Evolutionary conservation across 345 rosid genomes (phyloP).

Genomic region (Euphorbia tirucalli): DNA sequence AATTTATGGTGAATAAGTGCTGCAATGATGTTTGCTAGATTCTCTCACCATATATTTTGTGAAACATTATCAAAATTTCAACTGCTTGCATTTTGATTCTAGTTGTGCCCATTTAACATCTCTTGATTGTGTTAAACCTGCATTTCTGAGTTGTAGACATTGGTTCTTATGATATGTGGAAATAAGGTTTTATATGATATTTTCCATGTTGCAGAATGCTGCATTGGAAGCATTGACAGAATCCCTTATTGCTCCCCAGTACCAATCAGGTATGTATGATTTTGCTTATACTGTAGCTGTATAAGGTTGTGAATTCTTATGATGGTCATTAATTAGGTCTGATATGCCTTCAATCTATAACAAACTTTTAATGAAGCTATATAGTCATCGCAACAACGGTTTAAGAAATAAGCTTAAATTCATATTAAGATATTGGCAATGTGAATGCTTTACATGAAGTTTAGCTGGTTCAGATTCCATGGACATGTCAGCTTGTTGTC

Average conservation of each 20-base stretch:
- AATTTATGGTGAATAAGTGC: background rate
- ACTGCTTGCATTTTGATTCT: background rate
- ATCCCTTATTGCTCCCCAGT: conserved; percentile 45
- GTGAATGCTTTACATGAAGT: background rate
- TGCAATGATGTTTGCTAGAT: background rate
- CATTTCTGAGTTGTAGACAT: background rate
- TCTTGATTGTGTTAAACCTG: conserved; percentile 7
- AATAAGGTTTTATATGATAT: conserved; percentile 22
- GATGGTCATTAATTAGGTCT: background rate
- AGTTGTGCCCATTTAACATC: background rate
- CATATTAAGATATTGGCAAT: background rate
- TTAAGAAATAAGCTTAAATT: background rate
- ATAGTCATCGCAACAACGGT: background rate
- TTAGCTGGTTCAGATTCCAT: background rate
- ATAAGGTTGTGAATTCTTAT: background rate
- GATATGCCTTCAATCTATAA: background rate
- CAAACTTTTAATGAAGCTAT: too few relatives aligned
- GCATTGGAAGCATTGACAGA: conserved; percentile 70
- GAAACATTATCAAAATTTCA: background rate
- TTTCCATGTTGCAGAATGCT: conserved; percentile 52
- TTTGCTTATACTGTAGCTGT: background rate
- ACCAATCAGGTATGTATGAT: conserved; percentile 39
- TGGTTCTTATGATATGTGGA: conserved; percentile 2
- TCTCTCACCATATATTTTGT: background rate
- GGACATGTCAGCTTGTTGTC: background rate